phyloP scores from a whole-genome alignment of 306 rosid genomes.

The Trifolium repens region DNA sequence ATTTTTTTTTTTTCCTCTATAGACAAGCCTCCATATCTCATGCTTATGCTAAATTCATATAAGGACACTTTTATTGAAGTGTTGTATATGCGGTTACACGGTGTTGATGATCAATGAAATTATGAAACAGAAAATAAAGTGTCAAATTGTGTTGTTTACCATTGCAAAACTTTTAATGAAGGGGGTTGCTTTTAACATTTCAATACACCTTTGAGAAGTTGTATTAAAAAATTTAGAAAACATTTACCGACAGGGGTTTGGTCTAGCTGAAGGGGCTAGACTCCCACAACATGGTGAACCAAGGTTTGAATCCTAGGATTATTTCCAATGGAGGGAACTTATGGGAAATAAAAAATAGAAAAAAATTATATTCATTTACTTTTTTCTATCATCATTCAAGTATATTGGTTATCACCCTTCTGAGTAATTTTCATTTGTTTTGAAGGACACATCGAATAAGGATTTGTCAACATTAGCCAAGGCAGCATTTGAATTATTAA shows the following conservation, averaged over 20 bases:
- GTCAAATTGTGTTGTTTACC: background rate
- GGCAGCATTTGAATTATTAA: conserved; percentile 87
- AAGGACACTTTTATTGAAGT: conserved; percentile 16
- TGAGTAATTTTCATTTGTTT: conserved; percentile 45
- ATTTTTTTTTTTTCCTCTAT: no score
- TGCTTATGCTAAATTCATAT: background rate
- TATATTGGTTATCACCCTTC: conserved; percentile 36
- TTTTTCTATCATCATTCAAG: conserved; percentile 24
- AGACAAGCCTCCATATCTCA: background rate
- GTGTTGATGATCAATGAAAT: background rate
- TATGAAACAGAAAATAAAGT: conserved; percentile 13
- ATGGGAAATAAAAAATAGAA: background rate
- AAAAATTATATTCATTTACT: conserved; percentile 7
- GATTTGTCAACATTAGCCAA: conserved; percentile 94
- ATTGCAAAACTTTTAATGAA: conserved; percentile 23
- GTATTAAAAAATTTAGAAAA: background rate
- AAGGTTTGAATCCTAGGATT: background rate
- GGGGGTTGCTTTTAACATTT: conserved; percentile 33
- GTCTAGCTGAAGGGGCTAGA: background rate
- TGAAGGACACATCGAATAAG: conserved; percentile 95
- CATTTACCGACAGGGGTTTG: background rate
- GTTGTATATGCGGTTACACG: conserved; percentile 16
- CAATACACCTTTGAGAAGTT: conserved; percentile 25
- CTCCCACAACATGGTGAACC: background rate
- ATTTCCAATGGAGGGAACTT: background rate